Conservation (phyloP, 345 rosid genomes). For the Arabidopsis arenosa region DNA sequence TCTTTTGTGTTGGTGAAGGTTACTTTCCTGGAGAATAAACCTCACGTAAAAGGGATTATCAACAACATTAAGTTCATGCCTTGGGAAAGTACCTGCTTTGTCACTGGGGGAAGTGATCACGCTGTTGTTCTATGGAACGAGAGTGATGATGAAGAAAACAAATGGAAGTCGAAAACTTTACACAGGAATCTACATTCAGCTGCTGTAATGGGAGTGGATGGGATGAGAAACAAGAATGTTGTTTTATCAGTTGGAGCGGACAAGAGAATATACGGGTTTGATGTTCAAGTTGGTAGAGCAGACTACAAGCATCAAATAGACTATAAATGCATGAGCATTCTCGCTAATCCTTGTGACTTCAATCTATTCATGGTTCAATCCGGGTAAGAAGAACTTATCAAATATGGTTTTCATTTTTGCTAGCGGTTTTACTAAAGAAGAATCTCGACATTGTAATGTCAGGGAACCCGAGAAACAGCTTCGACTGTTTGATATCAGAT, state of each 20-base stretch:
- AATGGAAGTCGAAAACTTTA: constrained; percentile 77
- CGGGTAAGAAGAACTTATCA: constrained; percentile 59
- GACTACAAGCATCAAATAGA: constrained; percentile 83
- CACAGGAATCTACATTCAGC: constrained; percentile 87
- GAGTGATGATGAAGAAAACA: constrained; percentile 57
- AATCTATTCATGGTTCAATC: constrained; percentile 95
- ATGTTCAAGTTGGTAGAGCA: constrained; percentile 68
- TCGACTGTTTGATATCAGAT: constrained; percentile 74
- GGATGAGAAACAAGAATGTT: constrained; percentile 77
- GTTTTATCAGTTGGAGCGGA: constrained; percentile 89
- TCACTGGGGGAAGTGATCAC: constrained; percentile 91
- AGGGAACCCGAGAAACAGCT: constrained; percentile 87
- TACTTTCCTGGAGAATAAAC: constrained; percentile 73
- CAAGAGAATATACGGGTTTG: constrained; percentile 81
- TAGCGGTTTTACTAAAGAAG: not conserved
- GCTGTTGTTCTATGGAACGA: constrained; percentile 83
- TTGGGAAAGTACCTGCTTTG: constrained; percentile 74
- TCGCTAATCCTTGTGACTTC: constrained; percentile 91
- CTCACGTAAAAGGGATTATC: constrained; percentile 85
- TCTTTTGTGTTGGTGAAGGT: constrained; percentile 53
- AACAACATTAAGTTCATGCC: constrained; percentile 84
- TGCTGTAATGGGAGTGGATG: constrained; percentile 96
- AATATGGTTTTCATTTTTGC: not conserved
- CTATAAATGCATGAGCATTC: constrained; percentile 93
- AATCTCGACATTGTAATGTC: constrained; percentile 34